Percentiles rank a stretch among this genome's conserved stretches.
phyloP scores from a whole-genome alignment of 352 stramenopile genomes.

The Stephanocyclus meneghinianus region DNA sequence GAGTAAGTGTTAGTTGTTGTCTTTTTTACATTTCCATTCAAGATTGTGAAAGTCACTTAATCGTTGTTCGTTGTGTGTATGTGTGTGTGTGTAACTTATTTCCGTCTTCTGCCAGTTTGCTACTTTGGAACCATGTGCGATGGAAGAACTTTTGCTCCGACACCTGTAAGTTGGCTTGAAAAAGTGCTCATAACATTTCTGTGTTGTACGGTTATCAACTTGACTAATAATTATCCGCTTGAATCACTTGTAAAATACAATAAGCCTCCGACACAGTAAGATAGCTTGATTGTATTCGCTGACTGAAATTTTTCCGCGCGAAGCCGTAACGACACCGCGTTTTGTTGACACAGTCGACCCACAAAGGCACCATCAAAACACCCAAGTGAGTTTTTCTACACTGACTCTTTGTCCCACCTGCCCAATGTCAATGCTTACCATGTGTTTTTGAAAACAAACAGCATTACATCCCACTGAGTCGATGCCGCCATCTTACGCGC shows the following conservation, averaged over 20 bases:
- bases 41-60: background rate
- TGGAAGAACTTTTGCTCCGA: slow-evolving; percentile 41
- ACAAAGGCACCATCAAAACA: slow-evolving; percentile 21
- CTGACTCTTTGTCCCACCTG: background rate
- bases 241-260: slow-evolving; percentile 1
- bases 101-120: slow-evolving; percentile 28
- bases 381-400: slow-evolving; percentile 7
- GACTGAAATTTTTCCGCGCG: slow-evolving; percentile 9
- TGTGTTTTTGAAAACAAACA: background rate
- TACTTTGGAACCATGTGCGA: slow-evolving; percentile 58
- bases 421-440: background rate
- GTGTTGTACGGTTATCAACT: background rate
- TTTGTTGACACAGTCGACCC: slow-evolving; percentile 15
- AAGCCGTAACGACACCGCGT: background rate
- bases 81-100: background rate
- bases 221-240: background rate
- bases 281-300: background rate
- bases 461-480: slow-evolving; percentile 14
- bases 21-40: background rate
- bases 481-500: slow-evolving; percentile 16
- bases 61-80: background rate
- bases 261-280: slow-evolving; percentile 8
- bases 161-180: slow-evolving; percentile 18
- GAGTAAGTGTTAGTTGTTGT: slow-evolving; percentile 4
- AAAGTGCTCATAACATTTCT: background rate